Evolutionary conservation across 768 basidiomycete species (phyloP), one percentile per base, ranked within the genome.

Genomic region (Rhodotorula graminis): DNA sequence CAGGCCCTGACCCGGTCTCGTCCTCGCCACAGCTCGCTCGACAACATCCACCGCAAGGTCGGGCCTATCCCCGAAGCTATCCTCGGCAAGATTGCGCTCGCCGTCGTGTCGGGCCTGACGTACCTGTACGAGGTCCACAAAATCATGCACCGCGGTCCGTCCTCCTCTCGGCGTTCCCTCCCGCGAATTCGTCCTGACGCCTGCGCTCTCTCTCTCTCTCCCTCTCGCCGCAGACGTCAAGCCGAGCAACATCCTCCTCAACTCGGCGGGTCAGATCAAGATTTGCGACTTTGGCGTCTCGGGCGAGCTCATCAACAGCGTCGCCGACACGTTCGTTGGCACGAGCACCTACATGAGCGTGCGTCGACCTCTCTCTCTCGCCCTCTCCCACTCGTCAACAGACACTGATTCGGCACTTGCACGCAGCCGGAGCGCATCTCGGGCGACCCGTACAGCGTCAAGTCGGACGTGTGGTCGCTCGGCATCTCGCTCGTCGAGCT

Each of bases 331-430:
- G 1, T 99, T 98, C 80, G 96, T 99, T 52, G 95, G 96, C 42
- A 99, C 96, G 23, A 93, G 91, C 73, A 98, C 94, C 9, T 99
- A 99, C 81, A 99, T 98, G 95, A 98, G 96, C 77, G 96, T 98
- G 82, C 78, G 84, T 81, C 23, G 25, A 11, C 2, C 25, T 25
- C 2, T n/a, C 31, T 18, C 37, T 9, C 37, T 3, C 33, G 33
- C 16, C 14, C 37, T 2, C 27, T 37, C 37, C 5, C 37, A 37
- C 29, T 58, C 64, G 15, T 18, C 14, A 14, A n/a, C n/a, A 12
- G 44, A 55, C 37, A 59, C 56, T 63, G 46, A 53, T 57, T 55
- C 53, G 4, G 1, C 0, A 10, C 31, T 3, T 3, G 19, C 12
- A 0, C 8, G 14, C 81, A 99, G 96, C 96, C 96, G 27, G 96